phyloP scores from a whole-genome alignment of 192 early-diverging fungal genomes.

The Umbelopsis vinacea region DNA sequence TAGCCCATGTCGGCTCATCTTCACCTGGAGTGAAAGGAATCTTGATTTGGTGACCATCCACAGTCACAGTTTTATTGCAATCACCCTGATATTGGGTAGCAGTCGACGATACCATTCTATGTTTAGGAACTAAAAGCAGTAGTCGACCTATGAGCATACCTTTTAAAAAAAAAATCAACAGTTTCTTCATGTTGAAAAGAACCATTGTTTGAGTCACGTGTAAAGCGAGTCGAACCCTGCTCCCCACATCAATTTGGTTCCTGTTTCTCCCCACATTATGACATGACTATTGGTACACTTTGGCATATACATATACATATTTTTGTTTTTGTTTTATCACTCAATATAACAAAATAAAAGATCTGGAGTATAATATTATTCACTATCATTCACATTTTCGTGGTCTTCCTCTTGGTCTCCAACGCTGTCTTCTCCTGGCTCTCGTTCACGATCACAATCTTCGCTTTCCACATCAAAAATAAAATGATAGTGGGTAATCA shows the following conservation, averaged over 20 bases:
- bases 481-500: conserved; percentile 80
- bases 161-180: neutral
- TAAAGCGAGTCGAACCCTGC: no score
- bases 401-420: neutral
- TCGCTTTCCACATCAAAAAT: conserved; percentile 75
- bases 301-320: neutral
- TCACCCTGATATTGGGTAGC: neutral
- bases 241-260: no score
- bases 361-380: neutral
- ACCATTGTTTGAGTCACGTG: no score
- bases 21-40: conserved; percentile 2
- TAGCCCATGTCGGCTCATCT: conserved; percentile 11
- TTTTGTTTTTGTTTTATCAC: neutral
- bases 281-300: neutral
- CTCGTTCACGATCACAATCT: conserved; percentile 19
- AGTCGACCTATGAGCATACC: neutral
- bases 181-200: no score
- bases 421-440: neutral
- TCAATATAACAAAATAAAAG: neutral
- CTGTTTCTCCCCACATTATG: neutral
- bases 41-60: neutral
- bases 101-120: conserved; percentile 12
- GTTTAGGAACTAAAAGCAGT: neutral
- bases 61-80: neutral
- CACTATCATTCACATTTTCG: neutral